These are phyloP conservation scores for Oehlia diaphana DNA, from an alignment of 192 early-diverging fungal genomes.

Conservation along the genomic window DNA sequence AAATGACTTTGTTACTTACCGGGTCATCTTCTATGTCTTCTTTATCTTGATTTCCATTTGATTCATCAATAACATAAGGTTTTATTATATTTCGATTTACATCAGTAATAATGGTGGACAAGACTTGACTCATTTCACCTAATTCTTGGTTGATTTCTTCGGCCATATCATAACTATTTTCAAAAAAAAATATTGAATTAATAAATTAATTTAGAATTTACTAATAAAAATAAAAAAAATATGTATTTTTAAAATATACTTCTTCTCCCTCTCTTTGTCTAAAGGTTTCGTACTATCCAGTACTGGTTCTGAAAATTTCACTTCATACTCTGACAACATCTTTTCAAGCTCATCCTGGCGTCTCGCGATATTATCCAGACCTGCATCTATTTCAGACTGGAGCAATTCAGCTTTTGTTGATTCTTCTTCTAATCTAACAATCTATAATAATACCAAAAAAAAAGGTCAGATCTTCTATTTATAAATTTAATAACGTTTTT, in stretches of 20 bases:
- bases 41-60: conserved; percentile 30
- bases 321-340: conserved; percentile 82
- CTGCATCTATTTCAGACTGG: conserved; percentile 82
- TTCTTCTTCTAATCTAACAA: conserved; percentile 73
- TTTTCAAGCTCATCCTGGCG: conserved; percentile 81
- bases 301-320: conserved; percentile 56
- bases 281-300: conserved; percentile 40
- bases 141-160: conserved; percentile 85
- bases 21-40: conserved; percentile 39
- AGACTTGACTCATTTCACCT: conserved; percentile 79
- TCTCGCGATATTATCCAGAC: conserved; percentile 81
- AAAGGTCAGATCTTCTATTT: background rate
- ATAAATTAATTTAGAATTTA: background rate
- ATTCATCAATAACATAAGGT: conserved; percentile 37
- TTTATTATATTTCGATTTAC: conserved; percentile 65
- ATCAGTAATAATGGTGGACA: conserved; percentile 82
- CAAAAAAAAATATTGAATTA: conserved; percentile 25
- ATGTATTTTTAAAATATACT: background rate
- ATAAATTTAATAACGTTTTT: conserved; percentile 13
- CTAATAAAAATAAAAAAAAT: background rate
- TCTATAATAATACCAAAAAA: conserved; percentile 44
- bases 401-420: conserved; percentile 70
- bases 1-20: conserved; percentile 21
- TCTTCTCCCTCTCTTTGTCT: conserved; percentile 45
- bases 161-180: conserved; percentile 81